These are phyloP conservation scores for Penicillium olsonii DNA, from an alignment of 2,329 filamentous ascomycete species.

Conservation along the genomic window DNA sequence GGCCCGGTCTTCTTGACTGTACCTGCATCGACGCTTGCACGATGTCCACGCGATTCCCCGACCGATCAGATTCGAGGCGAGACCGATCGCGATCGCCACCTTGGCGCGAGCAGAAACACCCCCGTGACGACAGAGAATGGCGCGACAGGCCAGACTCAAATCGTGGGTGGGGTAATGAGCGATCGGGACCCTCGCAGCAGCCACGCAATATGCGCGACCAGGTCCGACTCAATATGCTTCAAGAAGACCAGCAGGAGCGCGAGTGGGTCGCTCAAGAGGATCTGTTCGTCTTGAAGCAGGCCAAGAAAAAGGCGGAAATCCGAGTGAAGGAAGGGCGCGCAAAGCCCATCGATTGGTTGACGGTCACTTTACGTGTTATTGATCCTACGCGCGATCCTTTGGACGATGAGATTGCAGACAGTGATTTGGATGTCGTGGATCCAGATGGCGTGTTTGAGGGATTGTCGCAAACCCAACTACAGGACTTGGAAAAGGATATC, in stretches of 20 bases:
- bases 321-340: slow-evolving; percentile 88
- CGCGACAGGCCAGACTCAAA: slow-evolving; percentile 26
- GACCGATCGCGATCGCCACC: slow-evolving; percentile 46
- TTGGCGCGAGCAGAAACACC: slow-evolving; percentile 41
- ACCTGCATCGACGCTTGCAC: not conserved
- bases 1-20: not conserved
- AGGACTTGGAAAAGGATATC: slow-evolving; percentile 80
- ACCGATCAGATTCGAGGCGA: slow-evolving; percentile 40
- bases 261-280: slow-evolving; percentile 94
- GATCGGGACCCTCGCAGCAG: slow-evolving; percentile 25
- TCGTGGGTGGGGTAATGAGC: slow-evolving; percentile 24
- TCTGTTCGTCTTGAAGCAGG: slow-evolving; percentile 91
- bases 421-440: slow-evolving; percentile 75
- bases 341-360: slow-evolving; percentile 89
- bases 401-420: slow-evolving; percentile 79
- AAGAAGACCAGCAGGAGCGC: slow-evolving; percentile 74
- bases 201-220: slow-evolving; percentile 45
- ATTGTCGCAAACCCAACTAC: slow-evolving; percentile 66
- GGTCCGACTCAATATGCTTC: slow-evolving; percentile 55
- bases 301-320: slow-evolving; percentile 97
- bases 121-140: slow-evolving; percentile 36
- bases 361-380: slow-evolving; percentile 85
- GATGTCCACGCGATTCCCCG: slow-evolving; percentile 38
- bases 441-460: slow-evolving; percentile 79
- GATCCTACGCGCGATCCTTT: slow-evolving; percentile 77